Evolutionary conservation across 1,139 yeast species (phyloP).

Genomic region (Geotrichum restrictum): DNA sequence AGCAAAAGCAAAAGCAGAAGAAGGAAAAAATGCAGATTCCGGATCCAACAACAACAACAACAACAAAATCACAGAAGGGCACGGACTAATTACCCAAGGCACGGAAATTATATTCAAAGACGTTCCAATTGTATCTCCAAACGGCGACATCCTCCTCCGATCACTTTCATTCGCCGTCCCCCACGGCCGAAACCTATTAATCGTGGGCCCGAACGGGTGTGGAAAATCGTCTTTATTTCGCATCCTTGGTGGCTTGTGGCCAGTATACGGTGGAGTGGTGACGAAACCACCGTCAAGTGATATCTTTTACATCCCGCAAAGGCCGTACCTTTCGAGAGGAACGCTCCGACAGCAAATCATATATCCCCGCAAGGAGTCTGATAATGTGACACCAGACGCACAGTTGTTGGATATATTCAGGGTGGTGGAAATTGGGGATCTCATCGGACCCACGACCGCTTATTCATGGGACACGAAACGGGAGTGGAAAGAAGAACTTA

Average conservation of each 20-base stretch:
- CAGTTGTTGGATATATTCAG: constrained; percentile 61
- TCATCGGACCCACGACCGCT: constrained; percentile 27
- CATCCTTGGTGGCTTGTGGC: constrained; percentile 92
- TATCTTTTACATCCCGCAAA: constrained; percentile 86
- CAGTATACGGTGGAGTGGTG: constrained; percentile 58
- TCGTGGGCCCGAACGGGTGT: constrained; percentile 94
- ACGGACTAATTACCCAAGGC: constrained; percentile 43
- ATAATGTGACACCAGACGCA: constrained; percentile 57
- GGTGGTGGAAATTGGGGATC: constrained; percentile 37
- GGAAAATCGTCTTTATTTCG: constrained; percentile 91
- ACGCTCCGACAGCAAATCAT: constrained; percentile 82
- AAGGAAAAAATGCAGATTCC: constrained; percentile 13
- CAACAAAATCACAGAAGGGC: constrained; percentile 15
- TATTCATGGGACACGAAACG: constrained; percentile 55
- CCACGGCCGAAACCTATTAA: constrained; percentile 79
- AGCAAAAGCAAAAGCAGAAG: too few relatives aligned
- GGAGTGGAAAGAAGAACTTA: constrained; percentile 85
- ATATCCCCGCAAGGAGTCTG: constrained; percentile 70
- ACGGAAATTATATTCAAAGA: constrained; percentile 65
- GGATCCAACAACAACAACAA: too few relatives aligned
- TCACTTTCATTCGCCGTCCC: constrained; percentile 66
- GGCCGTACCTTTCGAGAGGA: constrained; percentile 77
- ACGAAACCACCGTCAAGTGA: constrained; percentile 64
- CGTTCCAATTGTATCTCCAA: constrained; percentile 80
- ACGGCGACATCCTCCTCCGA: constrained; percentile 67